Evolutionary conservation across 768 basidiomycete genomes (phyloP).

Genomic region (Pleurotus citrinopileatus): DNA sequence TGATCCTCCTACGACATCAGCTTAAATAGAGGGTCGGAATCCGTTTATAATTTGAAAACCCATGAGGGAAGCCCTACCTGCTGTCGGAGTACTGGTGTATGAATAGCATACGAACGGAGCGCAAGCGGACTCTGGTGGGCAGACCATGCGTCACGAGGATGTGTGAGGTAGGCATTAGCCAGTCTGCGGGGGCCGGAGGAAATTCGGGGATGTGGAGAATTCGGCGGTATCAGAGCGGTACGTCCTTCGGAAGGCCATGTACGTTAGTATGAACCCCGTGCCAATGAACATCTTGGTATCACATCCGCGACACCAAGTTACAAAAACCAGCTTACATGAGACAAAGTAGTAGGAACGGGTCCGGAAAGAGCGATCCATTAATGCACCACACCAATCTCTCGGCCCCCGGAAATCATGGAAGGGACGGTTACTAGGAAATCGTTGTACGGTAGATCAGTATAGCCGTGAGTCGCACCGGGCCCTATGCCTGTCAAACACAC

Average conservation of each 20-base stretch:
- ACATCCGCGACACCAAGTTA: too few relatives aligned
- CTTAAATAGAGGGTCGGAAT: not conserved
- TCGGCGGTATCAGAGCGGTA: slow-evolving; percentile 6
- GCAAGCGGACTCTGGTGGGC: not conserved
- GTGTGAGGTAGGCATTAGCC: not conserved
- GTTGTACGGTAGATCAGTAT: too few relatives aligned
- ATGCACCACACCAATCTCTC: too few relatives aligned
- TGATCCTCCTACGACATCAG: not conserved
- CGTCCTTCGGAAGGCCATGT: slow-evolving; percentile 5
- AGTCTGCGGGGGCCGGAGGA: not conserved
- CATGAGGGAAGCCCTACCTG: not conserved
- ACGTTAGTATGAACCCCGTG: not conserved
- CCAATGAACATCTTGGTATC: not conserved
- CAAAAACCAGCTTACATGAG: not conserved
- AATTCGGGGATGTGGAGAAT: slow-evolving; percentile 1
- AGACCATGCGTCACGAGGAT: not conserved
- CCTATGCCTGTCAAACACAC: too few relatives aligned
- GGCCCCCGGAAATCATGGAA: too few relatives aligned
- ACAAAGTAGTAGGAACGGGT: too few relatives aligned
- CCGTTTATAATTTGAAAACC: not conserved
- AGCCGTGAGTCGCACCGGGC: too few relatives aligned
- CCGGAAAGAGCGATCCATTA: too few relatives aligned
- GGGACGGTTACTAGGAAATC: too few relatives aligned
- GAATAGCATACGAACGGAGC: not conserved
- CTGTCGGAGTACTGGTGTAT: not conserved